Percentiles rank a stretch among this genome's conserved stretches.
phyloP scores from a whole-genome alignment of 2,329 filamentous ascomycete species.

The Cryphonectria carpinicola region DNA sequence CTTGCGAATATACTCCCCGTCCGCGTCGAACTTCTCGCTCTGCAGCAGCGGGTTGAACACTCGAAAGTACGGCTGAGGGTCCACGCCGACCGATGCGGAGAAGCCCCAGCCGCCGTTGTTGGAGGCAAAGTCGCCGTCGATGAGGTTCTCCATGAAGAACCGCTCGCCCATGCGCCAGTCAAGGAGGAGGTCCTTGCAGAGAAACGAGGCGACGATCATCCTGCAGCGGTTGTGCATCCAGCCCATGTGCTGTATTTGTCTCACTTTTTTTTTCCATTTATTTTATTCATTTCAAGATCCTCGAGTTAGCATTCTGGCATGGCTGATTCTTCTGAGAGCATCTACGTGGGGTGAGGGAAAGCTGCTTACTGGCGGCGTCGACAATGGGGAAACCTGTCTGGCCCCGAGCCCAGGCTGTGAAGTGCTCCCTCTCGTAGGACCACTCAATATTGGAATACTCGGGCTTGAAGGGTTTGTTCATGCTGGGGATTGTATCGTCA shows the following conservation, averaged over 20 bases:
- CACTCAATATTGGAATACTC: constrained; percentile 82
- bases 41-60: constrained; percentile 88
- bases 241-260: constrained; percentile 68
- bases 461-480: constrained; percentile 73
- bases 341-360: neutral
- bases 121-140: constrained; percentile 79
- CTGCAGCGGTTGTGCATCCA: constrained; percentile 87
- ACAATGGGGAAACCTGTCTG: constrained; percentile 81
- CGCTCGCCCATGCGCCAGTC: constrained; percentile 84
- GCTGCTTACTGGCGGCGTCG: constrained; percentile 67
- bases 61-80: constrained; percentile 76
- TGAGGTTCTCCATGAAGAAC: constrained; percentile 80
- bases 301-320: neutral
- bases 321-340: neutral
- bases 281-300: too few relatives aligned
- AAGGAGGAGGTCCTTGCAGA: constrained; percentile 77
- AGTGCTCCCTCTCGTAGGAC: constrained; percentile 73
- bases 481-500: constrained; percentile 40
- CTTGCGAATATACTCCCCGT: constrained; percentile 78
- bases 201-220: constrained; percentile 82
- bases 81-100: constrained; percentile 43
- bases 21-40: constrained; percentile 81
- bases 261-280: too few relatives aligned
- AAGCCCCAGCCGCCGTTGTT: constrained; percentile 71
- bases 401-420: constrained; percentile 74